These are phyloP conservation scores for Rhamnella rubrinervis DNA, from an alignment of 331 rosid genomes.

Conservation along the genomic window DNA sequence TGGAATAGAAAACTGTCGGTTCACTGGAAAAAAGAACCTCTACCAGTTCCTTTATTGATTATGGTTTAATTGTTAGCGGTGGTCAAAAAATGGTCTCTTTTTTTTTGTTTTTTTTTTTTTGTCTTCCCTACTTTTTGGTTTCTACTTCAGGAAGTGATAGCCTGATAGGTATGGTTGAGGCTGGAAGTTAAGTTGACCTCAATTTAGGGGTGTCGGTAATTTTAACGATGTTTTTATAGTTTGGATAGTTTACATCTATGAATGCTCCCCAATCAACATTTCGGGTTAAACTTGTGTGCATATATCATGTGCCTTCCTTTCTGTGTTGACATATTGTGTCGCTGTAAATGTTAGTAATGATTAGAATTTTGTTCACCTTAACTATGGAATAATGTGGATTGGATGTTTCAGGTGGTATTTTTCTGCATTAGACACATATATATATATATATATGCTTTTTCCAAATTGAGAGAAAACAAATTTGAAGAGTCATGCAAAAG, in stretches of 20 bases:
- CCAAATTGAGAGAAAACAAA: conserved; percentile 31
- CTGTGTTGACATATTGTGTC: no score
- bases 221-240: background rate
- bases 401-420: conserved; percentile 43
- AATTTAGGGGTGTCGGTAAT: background rate
- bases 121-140: background rate
- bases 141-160: background rate
- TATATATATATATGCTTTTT: conserved; percentile 29
- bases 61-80: background rate
- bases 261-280: no score
- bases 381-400: background rate
- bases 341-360: no score
- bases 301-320: no score
- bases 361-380: background rate
- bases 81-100: background rate
- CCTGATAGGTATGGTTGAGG: background rate
- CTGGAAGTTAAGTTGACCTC: background rate
- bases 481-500: conserved; percentile 60
- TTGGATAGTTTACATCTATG: background rate
- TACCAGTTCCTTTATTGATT: background rate
- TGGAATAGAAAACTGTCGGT: background rate
- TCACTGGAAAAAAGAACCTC: conserved; percentile 1
- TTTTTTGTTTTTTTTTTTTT: no score
- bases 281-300: no score
- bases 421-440: conserved; percentile 27